phyloP scores from a whole-genome alignment of 495 filamentous ascomycete species.

The Lophiotrema nucula region DNA sequence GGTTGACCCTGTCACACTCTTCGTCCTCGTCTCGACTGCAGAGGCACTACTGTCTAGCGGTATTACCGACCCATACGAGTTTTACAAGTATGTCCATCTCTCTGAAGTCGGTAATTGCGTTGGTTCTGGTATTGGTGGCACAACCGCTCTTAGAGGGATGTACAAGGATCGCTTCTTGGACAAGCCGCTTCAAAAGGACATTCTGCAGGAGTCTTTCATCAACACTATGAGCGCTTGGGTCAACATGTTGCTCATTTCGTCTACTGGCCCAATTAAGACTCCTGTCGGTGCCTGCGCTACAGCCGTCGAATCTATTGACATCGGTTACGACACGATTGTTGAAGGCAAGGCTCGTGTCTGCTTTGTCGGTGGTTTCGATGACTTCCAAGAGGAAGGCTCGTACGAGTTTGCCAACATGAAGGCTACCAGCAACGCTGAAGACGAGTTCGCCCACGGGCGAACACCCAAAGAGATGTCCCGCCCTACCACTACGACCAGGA shows the following conservation, averaged over 20 bases:
- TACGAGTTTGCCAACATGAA: constrained; percentile 99
- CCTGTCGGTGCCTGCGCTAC: constrained; percentile 97
- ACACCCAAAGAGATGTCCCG: constrained; percentile 97
- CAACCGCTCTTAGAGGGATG: constrained; percentile 89
- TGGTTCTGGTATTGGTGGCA: constrained; percentile 95
- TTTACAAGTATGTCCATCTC: constrained; percentile 99
- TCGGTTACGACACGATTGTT: constrained; percentile 95
- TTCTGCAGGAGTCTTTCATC: constrained; percentile 99
- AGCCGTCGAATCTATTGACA: constrained; percentile 94
- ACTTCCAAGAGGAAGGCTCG: constrained; percentile 98
- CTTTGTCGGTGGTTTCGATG: constrained; percentile 97
- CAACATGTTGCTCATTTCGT: constrained; percentile 96
- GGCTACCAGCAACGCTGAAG: constrained; percentile 93
- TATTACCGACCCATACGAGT: constrained; percentile 99
- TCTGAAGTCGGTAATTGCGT: constrained; percentile 98
- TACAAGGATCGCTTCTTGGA: constrained; percentile 97
- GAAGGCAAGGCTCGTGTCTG: constrained; percentile 96
- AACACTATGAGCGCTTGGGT: constrained; percentile 99
- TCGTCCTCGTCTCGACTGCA: constrained; percentile 87
- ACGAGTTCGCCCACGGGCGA: constrained; percentile 92
- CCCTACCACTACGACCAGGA: constrained; percentile 91
- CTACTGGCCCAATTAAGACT: constrained; percentile 97
- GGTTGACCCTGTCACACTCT: constrained; percentile 94
- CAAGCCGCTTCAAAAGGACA: constrained; percentile 98
- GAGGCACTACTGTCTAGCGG: constrained; percentile 87